Conservation (phyloP, 2,329 filamentous ascomycete genomes). For the Graphilbum sp. region DNA sequence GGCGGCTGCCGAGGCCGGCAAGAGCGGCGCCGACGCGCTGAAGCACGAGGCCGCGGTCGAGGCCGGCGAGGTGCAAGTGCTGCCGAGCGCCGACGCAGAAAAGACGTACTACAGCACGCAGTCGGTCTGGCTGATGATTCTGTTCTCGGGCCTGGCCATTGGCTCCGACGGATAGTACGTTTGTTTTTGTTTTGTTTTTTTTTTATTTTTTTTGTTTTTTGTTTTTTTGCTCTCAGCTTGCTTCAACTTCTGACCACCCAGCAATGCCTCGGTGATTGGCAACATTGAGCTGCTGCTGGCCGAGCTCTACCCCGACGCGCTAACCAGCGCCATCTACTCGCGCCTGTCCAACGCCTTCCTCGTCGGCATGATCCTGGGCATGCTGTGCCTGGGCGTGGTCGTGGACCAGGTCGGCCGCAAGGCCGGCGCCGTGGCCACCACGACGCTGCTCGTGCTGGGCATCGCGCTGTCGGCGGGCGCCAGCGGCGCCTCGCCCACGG, state of each 20-base stretch:
- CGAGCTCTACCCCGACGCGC: constrained; percentile 23
- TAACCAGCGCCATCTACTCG: constrained; percentile 27
- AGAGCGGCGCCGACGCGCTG: not conserved
- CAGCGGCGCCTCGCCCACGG: constrained; percentile 18
- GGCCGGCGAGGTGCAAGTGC: not conserved
- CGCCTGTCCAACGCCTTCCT: constrained; percentile 38
- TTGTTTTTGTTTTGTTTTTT: too few relatives aligned
- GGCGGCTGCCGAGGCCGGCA: not conserved
- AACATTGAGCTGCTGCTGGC: constrained; percentile 25
- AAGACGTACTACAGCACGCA: constrained; percentile 18
- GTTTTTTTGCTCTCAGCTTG: not conserved
- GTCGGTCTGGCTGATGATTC: constrained; percentile 25
- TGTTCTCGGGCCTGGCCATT: constrained; percentile 28
- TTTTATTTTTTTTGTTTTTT: too few relatives aligned
- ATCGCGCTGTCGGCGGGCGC: constrained; percentile 29
- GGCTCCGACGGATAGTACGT: constrained; percentile 27
- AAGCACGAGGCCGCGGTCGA: not conserved
- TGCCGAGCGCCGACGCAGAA: not conserved
- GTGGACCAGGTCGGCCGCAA: constrained; percentile 33
- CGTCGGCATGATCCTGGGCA: constrained; percentile 39
- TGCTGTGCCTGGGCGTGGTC: constrained; percentile 33
- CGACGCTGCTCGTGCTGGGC: constrained; percentile 24
- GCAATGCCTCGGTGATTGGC: constrained; percentile 27
- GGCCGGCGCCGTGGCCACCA: constrained; percentile 29
- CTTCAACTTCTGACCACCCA: constrained; percentile 3